A percentile compares a stretch with the other conserved stretches of the same genome.
Evolutionary conservation across 352 stramenopile species (phyloP).

Genomic region (Nothophytophthora sp.): DNA sequence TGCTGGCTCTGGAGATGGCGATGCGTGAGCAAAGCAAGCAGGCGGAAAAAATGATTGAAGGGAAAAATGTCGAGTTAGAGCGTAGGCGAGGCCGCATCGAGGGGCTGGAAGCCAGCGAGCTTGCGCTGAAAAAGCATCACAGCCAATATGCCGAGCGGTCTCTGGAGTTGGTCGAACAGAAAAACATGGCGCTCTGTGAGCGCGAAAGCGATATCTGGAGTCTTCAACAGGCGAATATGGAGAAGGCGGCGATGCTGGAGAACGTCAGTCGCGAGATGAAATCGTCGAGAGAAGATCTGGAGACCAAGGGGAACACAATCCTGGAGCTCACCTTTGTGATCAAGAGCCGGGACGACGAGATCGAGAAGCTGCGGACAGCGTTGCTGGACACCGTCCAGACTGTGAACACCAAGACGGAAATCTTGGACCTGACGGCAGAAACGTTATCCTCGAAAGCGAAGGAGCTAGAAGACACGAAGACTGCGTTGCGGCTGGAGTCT

Average conservation of each 20-base stretch:
- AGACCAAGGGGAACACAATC: slow-evolving; percentile 61
- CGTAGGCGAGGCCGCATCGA: slow-evolving; percentile 15
- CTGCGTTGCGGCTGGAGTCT: slow-evolving; percentile 56
- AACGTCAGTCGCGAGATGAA: slow-evolving; percentile 27
- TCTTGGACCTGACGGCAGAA: slow-evolving; percentile 64
- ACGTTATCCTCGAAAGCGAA: slow-evolving; percentile 59
- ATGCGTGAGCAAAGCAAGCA: slow-evolving; percentile 45
- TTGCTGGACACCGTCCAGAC: slow-evolving; percentile 58
- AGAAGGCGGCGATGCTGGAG: slow-evolving; percentile 25
- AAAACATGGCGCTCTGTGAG: slow-evolving; percentile 45
- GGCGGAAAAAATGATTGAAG: slow-evolving; percentile 17
- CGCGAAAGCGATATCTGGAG: slow-evolving; percentile 26
- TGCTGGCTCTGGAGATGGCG: slow-evolving; percentile 45
- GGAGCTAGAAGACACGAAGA: slow-evolving; percentile 59
- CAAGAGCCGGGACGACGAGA: slow-evolving; percentile 71
- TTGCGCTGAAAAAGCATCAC: slow-evolving; percentile 15
- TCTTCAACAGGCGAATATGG: slow-evolving; percentile 22
- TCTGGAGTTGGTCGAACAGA: slow-evolving; percentile 26
- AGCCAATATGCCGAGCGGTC: slow-evolving; percentile 14
- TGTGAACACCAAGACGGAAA: slow-evolving; percentile 62
- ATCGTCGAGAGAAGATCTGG: slow-evolving; percentile 36
- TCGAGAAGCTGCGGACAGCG: slow-evolving; percentile 50
- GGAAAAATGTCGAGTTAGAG: slow-evolving; percentile 27
- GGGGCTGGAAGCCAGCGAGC: slow-evolving; percentile 22
- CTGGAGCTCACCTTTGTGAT: slow-evolving; percentile 78